These are phyloP conservation scores for Monilinia vaccinii-corymbosi DNA, from an alignment of 2,329 filamentous ascomycete species.

Conservation along the genomic window DNA sequence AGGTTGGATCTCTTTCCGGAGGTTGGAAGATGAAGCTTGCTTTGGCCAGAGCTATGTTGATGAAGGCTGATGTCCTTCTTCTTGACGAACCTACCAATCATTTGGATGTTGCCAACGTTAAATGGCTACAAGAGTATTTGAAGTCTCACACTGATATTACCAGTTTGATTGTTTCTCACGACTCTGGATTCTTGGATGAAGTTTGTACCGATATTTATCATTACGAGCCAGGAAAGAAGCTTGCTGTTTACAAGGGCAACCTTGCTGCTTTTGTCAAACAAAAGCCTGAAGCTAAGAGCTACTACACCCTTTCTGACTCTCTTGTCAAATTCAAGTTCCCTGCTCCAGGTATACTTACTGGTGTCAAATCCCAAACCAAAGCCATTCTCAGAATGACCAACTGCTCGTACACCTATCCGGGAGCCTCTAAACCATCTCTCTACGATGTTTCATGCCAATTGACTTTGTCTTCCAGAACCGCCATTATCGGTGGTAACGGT, in stretches of 20 bases:
- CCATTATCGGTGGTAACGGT: constrained; percentile 95
- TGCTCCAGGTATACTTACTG: constrained; percentile 82
- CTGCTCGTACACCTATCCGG: constrained; percentile 90
- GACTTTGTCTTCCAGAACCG: constrained; percentile 81
- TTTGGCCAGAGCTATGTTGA: constrained; percentile 89
- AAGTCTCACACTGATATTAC: constrained; percentile 96
- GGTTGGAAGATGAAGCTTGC: constrained; percentile 99
- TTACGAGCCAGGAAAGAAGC: constrained; percentile 92
- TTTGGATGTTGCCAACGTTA: constrained; percentile 90
- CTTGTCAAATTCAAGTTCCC: constrained; percentile 97
- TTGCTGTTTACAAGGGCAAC: constrained; percentile 78
- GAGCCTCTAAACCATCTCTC: constrained; percentile 77
- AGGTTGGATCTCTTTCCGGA: constrained; percentile 89
- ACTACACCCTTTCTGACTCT: constrained; percentile 88
- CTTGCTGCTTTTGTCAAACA: constrained; percentile 75
- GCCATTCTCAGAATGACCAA: constrained; percentile 93
- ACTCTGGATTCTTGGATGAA: constrained; percentile 93
- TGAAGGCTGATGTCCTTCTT: constrained; percentile 90
- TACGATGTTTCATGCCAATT: constrained; percentile 80
- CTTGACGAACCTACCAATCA: constrained; percentile 99
- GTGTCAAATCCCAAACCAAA: constrained; percentile 90
- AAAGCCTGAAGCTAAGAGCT: constrained; percentile 91
- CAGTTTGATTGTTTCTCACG: constrained; percentile 95
- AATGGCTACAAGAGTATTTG: constrained; percentile 91
- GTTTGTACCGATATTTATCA: constrained; percentile 99